These are phyloP conservation scores for Trichosporon sp. DNA, from an alignment of 1,284 basidiomycete species.

Conservation along the genomic window DNA sequence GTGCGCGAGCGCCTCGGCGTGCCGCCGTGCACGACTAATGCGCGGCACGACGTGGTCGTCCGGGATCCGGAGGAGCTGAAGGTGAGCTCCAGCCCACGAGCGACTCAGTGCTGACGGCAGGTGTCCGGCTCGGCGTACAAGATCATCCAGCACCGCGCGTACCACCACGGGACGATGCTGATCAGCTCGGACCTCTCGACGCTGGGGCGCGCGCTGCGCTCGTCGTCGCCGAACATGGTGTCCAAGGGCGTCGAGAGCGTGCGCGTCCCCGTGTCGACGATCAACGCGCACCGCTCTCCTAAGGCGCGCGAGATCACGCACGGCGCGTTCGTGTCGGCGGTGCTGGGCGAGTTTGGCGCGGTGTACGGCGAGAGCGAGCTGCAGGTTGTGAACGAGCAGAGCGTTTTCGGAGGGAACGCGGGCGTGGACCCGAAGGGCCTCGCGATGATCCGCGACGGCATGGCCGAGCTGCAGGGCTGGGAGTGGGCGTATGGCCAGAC, in stretches of 20 bases:
- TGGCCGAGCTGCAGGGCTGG: slow-evolving; percentile 76
- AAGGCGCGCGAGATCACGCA: slow-evolving; percentile 54
- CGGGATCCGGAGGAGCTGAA: slow-evolving; percentile 60
- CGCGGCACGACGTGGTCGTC: slow-evolving; percentile 84
- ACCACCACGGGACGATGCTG: slow-evolving; percentile 99
- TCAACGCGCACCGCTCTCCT: slow-evolving; percentile 57
- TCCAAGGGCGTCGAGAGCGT: slow-evolving; percentile 87
- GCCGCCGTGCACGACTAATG: slow-evolving; percentile 69
- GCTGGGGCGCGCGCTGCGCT: slow-evolving; percentile 67
- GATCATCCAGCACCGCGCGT: slow-evolving; percentile 82
- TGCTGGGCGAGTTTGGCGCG: slow-evolving; percentile 65
- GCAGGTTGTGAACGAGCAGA: neutral
- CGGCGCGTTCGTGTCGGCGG: slow-evolving; percentile 64
- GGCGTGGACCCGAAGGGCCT: slow-evolving; percentile 54
- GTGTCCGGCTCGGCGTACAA: slow-evolving; percentile 98
- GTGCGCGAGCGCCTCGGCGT: slow-evolving; percentile 66
- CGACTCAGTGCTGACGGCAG: slow-evolving; percentile 50
- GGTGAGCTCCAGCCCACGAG: slow-evolving; percentile 54
- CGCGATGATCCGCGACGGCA: slow-evolving; percentile 61
- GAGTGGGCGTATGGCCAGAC: slow-evolving; percentile 92
- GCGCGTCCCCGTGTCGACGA: slow-evolving; percentile 79
- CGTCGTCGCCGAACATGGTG: slow-evolving; percentile 64
- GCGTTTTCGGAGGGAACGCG: slow-evolving; percentile 39
- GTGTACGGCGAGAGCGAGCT: slow-evolving; percentile 53
- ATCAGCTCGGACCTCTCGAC: slow-evolving; percentile 71